A percentile compares a stretch with the other conserved stretches of the same genome.
phyloP scores from a whole-genome alignment of 176 grass and related monocot species.

The Cocos nucifera region DNA sequence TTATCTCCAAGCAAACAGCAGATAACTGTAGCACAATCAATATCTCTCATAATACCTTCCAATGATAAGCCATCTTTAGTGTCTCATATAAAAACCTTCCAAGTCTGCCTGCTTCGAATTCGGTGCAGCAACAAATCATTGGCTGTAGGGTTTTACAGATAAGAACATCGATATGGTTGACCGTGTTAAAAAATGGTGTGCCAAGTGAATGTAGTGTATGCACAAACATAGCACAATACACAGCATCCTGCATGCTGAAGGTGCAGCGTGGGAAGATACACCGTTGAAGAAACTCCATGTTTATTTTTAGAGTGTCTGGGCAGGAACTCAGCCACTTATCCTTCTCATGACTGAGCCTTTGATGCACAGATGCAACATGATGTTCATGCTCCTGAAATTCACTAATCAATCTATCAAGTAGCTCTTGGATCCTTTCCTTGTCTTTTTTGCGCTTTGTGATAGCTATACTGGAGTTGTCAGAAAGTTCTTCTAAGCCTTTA shows the following conservation, averaged over 20 bases:
- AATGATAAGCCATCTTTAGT: slow-evolving; percentile 88
- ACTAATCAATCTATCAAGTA: slow-evolving; percentile 75
- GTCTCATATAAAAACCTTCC: slow-evolving; percentile 95
- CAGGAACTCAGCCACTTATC: slow-evolving; percentile 83
- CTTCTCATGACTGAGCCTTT: slow-evolving; percentile 78
- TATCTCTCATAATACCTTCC: slow-evolving; percentile 66
- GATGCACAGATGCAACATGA: slow-evolving; percentile 64
- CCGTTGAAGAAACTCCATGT: slow-evolving; percentile 92
- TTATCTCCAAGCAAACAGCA: too few species aligned
- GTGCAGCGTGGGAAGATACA: slow-evolving; percentile 87
- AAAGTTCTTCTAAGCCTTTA: slow-evolving; percentile 89
- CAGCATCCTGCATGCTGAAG: slow-evolving; percentile 86
- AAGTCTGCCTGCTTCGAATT: slow-evolving; percentile 88
- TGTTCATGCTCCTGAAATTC: slow-evolving; percentile 84
- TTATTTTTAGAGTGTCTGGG: slow-evolving; percentile 85
- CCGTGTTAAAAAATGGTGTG: slow-evolving; percentile 88
- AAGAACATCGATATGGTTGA: slow-evolving; percentile 90
- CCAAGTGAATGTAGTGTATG: slow-evolving; percentile 77
- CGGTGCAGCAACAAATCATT: slow-evolving; percentile 97
- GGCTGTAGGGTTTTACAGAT: slow-evolving; percentile 92
- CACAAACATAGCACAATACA: slow-evolving; percentile 93
- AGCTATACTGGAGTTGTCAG: slow-evolving; percentile 88
- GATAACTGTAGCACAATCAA: not conserved
- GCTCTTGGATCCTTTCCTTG: slow-evolving; percentile 95
- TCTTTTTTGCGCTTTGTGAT: slow-evolving; percentile 97